Evolutionary conservation across 2,329 filamentous ascomycete genomes (phyloP), one percentile per base, ranked within the genome.

Genomic region (Ilyonectria destructans): DNA sequence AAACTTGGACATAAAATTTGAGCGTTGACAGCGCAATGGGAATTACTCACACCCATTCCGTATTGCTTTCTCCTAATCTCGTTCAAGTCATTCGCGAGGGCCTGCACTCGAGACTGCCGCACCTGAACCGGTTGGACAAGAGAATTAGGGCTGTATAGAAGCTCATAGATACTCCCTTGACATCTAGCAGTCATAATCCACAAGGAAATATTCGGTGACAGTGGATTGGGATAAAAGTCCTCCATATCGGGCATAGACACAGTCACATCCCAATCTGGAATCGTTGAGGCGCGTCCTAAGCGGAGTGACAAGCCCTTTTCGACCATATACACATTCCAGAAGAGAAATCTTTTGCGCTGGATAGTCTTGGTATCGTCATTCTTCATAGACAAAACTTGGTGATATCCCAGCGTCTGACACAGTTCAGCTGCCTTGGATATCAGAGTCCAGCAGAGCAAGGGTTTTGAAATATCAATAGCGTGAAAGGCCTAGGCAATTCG

Each of bases 261-360:
- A 33, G 77, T 86, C 62, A 90, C 86, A 66, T 90, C 88, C 77
- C 86, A 89, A 71, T 89, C 87, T 40, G 87, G 87, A 3, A 90
- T 83, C 5, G 83, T 82, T 1, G 87, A 85, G 0, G 86, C 80
- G 19, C 82, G 83, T 0, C 89, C 89, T 3, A 90, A 78, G 2
- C 87, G 83, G 2, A 91, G 81, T 0, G 87, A 86, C 19, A 90
- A 79, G 17, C 83, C 83, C 65, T 87, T 89, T 68, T 90, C 86
- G 12, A 89, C 78, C 49, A 86, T 83, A 69, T 90, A 91, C 0
- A 87, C 78, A 43, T 80, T 82, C 89, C 89, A 91, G 73, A 91
- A 91, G 8, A 90, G 73, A 2, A 82, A 71, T 10, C 67, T 54
- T 29, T 75, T 76, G 70, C 69, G 62, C 7, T 71, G 63, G 5